These are phyloP conservation scores for Amanita polypyramis DNA, from an alignment of 768 basidiomycete species.

Conservation along the genomic window DNA sequence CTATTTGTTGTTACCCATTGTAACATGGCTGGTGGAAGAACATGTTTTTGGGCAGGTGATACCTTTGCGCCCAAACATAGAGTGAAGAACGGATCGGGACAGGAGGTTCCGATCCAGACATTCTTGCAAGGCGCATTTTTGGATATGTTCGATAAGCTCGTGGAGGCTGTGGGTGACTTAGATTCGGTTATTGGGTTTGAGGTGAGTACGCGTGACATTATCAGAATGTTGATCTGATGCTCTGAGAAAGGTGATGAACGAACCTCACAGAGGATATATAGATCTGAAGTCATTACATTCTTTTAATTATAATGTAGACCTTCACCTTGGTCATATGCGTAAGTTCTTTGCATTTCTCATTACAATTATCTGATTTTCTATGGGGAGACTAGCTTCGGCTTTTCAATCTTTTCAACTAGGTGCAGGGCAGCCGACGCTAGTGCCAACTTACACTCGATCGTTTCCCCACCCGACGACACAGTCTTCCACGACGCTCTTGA, in stretches of 20 bases:
- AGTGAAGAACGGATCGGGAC: constrained; percentile 34
- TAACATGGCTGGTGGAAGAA: constrained; percentile 33
- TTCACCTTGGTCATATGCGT: constrained; percentile 77
- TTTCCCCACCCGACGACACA: constrained; percentile 81
- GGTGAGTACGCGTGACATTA: constrained; percentile 31
- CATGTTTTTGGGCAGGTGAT: constrained; percentile 90
- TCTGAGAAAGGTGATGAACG: constrained; percentile 79
- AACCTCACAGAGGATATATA: constrained; percentile 91
- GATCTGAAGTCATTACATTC: constrained; percentile 69
- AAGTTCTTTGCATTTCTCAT: constrained; percentile 21
- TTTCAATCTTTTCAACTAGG: constrained; percentile 91
- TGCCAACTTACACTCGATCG: constrained; percentile 75
- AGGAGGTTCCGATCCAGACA: constrained; percentile 57
- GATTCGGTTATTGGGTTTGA: constrained; percentile 85
- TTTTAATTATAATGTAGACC: constrained; percentile 92
- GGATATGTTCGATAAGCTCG: constrained; percentile 64
- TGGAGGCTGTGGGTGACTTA: constrained; percentile 55
- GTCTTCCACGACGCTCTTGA: constrained; percentile 48
- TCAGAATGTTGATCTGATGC: background rate
- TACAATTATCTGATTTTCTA: background rate
- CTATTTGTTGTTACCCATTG: background rate
- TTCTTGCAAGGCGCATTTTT: constrained; percentile 80
- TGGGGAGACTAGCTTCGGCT: constrained; percentile 51
- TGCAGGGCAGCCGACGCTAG: constrained; percentile 69
- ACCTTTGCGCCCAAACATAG: constrained; percentile 71